Evolutionary conservation across 768 basidiomycete species (phyloP).

Genomic region (Leccinellum rugosiceps): DNA sequence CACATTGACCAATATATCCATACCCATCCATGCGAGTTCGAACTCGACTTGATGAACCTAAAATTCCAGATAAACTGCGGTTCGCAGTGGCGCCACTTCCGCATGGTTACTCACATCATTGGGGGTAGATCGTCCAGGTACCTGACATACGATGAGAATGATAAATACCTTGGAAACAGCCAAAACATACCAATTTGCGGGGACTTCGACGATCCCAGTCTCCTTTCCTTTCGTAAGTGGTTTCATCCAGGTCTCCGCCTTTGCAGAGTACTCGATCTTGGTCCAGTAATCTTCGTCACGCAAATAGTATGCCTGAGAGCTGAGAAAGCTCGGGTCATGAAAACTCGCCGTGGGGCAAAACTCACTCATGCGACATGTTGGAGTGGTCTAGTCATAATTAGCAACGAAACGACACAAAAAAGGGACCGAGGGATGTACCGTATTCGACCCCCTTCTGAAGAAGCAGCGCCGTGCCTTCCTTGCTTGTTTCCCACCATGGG

Average conservation of each 20-base stretch:
- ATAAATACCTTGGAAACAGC: not conserved
- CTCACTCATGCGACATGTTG: constrained; percentile 51
- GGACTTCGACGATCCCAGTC: constrained; percentile 62
- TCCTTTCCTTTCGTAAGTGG: constrained; percentile 61
- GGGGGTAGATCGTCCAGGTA: constrained; percentile 74
- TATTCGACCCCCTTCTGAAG: constrained; percentile 75
- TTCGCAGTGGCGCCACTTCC: not conserved
- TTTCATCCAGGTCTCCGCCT: constrained; percentile 71
- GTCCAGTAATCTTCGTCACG: constrained; percentile 69
- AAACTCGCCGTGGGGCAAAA: not conserved
- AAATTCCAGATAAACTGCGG: not conserved
- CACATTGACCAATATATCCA: constrained; percentile 1
- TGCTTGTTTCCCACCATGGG: constrained; percentile 79
- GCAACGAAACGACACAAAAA: not conserved
- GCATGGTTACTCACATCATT: constrained; percentile 49
- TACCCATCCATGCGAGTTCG: constrained; percentile 75
- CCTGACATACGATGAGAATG: constrained; percentile 28
- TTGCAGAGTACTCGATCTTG: constrained; percentile 61
- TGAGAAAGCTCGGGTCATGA: constrained; percentile 12
- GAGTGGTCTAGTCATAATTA: constrained; percentile 46
- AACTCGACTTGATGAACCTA: constrained; percentile 66
- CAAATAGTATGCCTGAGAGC: constrained; percentile 64
- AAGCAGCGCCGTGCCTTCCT: constrained; percentile 59
- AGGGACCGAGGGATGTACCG: constrained; percentile 36
- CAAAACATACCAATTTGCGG: constrained; percentile 59